Percentiles rank a stretch among this genome's conserved stretches.
These are phyloP conservation scores for Picea mariana DNA, from an alignment of 83 land plant species.

Conservation along the genomic window DNA sequence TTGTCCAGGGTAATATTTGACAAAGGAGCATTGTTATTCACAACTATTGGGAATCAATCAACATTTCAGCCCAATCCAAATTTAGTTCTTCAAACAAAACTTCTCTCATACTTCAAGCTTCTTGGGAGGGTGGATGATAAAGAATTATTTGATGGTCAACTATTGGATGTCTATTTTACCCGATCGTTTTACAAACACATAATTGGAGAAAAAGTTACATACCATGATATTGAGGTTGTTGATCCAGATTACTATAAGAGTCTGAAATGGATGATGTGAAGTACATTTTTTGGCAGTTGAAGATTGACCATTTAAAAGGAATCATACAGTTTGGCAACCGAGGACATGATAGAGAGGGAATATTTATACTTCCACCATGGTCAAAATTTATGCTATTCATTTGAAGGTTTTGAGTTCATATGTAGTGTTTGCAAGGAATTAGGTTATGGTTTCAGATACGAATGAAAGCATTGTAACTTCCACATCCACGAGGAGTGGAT, in stretches of 20 bases:
- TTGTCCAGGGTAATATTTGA: slow-evolving; percentile 96
- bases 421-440: no score
- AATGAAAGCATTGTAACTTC: no score
- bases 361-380: no score
- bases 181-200: slow-evolving; percentile 99
- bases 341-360: no score
- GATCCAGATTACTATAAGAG: slow-evolving; percentile 98
- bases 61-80: slow-evolving; percentile 99
- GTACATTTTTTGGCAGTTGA: no score
- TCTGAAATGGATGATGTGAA: slow-evolving; percentile 99
- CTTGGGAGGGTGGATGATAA: slow-evolving; percentile 99
- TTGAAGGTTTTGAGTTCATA: no score
- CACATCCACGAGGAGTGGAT: no score
- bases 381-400: no score
- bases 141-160: slow-evolving; percentile 97
- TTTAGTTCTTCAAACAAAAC: slow-evolving; percentile 97
- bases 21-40: slow-evolving; percentile 95
- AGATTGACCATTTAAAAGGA: no score
- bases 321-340: no score
- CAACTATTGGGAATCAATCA: slow-evolving; percentile 94
- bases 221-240: slow-evolving; percentile 98
- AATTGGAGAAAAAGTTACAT: slow-evolving; percentile 93
- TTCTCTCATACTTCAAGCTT: slow-evolving; percentile 96
- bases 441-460: no score
- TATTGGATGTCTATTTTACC: slow-evolving; percentile 95